Evolutionary conservation across 106 monocot species (phyloP), one percentile per base, ranked within the genome.

Genomic region (Platanthera guangdongensis): DNA sequence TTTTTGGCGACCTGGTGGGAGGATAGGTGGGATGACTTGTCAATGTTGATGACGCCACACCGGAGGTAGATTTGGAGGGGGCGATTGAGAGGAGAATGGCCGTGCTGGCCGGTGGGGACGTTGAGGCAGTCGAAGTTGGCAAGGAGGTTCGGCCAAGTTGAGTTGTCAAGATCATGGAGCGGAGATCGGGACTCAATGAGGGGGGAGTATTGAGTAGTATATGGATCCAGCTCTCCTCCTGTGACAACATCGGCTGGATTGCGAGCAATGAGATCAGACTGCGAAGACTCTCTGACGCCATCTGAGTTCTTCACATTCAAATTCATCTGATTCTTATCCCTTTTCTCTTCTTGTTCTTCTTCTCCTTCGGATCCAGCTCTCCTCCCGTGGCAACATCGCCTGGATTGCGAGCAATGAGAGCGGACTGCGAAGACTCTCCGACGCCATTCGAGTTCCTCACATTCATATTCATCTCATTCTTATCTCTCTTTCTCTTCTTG

Each of bases 71-170:
- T 82, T 6, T 72, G 51, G n/a, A 95, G 78, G 2, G 95, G 95
- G 19, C 92, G 87, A 77, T 95, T 92, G 50, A 92, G 83, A 3
- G 95, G 95, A 32, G 92, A 90, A 83, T 88, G 76, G 8, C 95
- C 95, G 82, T 92, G 92, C 79, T 95, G 95, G 46, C 95, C 95
- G 5, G 95, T 90, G n/a, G 92, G 95, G 51, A 95, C 95, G 78
- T 92, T 95, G 65, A 95, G 90, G 28, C 82, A 87, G 65, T 79
- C 79, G 86, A 92, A 95, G 90, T 95, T 92, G 86, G 90, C 92
- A 51, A 95, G 88, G n/a, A 95, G 85, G 77, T 92, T 77, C 28
- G 92, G 95, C 95, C 95, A 95, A 8, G 46, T 65, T 7, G 95
- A 90, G 67, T 92, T 92, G 78, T 95, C 95, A 74, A 89, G 70